phyloP scores from a whole-genome alignment of 1,284 basidiomycete species.

The Irpex rosettiformis region DNA sequence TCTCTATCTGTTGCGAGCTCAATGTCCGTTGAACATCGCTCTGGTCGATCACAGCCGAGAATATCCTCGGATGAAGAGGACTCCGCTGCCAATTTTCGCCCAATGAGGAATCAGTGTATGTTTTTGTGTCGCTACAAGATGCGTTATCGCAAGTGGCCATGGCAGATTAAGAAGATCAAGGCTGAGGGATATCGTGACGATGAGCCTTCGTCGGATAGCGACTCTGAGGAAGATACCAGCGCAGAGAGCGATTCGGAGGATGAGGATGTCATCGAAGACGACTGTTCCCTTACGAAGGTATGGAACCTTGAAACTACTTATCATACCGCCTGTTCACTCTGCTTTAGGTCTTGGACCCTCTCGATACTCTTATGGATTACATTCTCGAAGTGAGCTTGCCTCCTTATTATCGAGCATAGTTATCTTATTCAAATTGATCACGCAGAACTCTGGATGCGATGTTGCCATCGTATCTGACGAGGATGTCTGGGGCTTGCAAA shows the following conservation, averaged over 20 bases:
- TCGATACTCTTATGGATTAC: neutral
- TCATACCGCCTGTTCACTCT: neutral
- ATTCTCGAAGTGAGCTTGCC: neutral
- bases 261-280: neutral
- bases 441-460: neutral
- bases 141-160: neutral
- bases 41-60: neutral
- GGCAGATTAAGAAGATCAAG: neutral
- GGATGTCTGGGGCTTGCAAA: neutral
- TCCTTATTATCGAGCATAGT: neutral
- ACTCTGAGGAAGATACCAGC: neutral
- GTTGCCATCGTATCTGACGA: neutral
- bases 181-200: neutral
- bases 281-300: neutral
- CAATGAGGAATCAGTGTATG: conserved; percentile 10
- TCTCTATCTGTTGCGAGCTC: neutral
- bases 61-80: neutral
- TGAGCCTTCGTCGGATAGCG: neutral
- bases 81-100: neutral
- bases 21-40: conserved; percentile 5
- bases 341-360: neutral
- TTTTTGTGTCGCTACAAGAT: conserved; percentile 14
- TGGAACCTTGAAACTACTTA: neutral
- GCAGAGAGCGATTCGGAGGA: neutral
- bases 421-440: neutral